A percentile compares a stretch with the other conserved stretches of the same genome.
Evolutionary conservation across 176 grass and related monocot genomes (phyloP).

Genomic region (Pharus latifolius): DNA sequence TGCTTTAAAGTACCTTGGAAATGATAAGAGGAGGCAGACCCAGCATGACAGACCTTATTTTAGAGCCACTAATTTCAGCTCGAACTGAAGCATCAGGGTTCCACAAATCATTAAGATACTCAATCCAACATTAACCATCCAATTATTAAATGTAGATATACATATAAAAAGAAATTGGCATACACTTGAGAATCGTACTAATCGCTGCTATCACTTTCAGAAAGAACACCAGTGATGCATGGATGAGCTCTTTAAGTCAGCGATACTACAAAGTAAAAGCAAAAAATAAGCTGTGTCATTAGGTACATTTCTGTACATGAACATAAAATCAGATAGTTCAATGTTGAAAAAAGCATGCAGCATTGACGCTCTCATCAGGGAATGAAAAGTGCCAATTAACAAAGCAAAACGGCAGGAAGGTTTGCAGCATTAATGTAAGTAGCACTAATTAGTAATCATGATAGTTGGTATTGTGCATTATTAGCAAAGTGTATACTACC

Average conservation of each 20-base stretch:
- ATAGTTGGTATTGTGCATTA: neutral
- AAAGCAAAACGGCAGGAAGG: neutral
- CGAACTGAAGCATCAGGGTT: neutral
- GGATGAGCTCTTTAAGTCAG: neutral
- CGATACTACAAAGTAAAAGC: neutral
- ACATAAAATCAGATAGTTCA: neutral
- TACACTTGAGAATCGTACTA: neutral
- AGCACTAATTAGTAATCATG: neutral
- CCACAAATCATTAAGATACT: neutral
- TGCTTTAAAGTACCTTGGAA: neutral
- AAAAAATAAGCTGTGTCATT: neutral
- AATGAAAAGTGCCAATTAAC: neutral
- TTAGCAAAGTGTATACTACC: slow-evolving; percentile 15
- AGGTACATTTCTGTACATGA: neutral
- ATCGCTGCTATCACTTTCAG: neutral
- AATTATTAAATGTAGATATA: neutral
- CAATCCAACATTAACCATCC: neutral
- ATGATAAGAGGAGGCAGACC: neutral
- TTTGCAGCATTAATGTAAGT: neutral
- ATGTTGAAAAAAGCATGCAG: neutral
- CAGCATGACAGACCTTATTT: neutral
- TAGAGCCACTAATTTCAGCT: neutral
- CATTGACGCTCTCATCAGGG: neutral
- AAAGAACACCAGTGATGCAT: neutral
- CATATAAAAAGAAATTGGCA: neutral